Base-by-base conservation (phyloP, 495 filamentous ascomycete genomes). In the Aeminium ludgeri region DNA sequence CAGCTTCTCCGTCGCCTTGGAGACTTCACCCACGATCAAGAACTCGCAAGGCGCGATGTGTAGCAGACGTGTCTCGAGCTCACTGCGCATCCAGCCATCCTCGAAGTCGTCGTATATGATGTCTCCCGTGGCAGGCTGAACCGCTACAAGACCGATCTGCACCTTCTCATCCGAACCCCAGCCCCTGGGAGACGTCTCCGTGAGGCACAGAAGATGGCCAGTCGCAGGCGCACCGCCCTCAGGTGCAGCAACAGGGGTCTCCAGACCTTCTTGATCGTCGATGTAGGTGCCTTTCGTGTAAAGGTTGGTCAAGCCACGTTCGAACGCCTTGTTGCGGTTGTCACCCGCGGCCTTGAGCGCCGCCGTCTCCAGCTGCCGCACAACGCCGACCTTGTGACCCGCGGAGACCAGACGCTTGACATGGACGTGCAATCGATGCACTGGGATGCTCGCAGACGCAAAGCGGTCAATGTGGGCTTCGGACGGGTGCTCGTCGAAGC, bases 211-310 rank as follows among this genome's bases (percentile, higher is more conserved):
- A 43, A 99, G 64, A 57, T 93, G 93, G 7, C 89, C 89, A 2
- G 84, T 91, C 10, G 83, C 69, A 1, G 78, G 74, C 12, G 78
- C 71, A 1, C 74, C 70, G 20, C 70, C 68, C 23, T 60, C 64
- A 11, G 64, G 51, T 12, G 34, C 50, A n/a, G 46, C 48, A 7
- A 40, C 34, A 10, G 55, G 43, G 36, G 65, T 61, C 33, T 80
- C 76, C 8, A 94, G 57, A 12, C 85, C 82, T 44, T 94, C 87
- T 7, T 78, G 67, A 58, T 99, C 89, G 55, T 99, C 89, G 36
- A 99, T 80, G 48, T 99, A 99, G 0, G 89, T 99, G 19, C 85
- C 89, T 59, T 99, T 99, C 6, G 89, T 99, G 61, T 96, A 99
- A 8, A 99, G 63, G 58, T 94, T 95, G 8, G 89, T 94, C 49